phyloP scores from a whole-genome alignment of 2,329 filamentous ascomycete species.

The Colletotrichum lentis region DNA sequence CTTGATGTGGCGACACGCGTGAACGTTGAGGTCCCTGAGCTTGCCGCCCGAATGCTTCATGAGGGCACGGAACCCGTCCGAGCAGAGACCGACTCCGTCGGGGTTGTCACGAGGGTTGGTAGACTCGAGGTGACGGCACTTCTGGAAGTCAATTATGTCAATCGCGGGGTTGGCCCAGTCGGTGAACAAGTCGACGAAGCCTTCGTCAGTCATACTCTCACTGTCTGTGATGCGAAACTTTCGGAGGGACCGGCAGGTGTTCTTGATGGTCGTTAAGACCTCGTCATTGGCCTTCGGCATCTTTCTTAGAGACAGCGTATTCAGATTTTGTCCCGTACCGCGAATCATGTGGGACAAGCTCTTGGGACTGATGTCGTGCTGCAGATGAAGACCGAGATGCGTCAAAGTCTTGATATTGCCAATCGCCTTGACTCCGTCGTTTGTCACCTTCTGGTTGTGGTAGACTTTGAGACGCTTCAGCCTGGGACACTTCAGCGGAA shows the following conservation, averaged over 20 bases:
- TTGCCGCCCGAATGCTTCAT: slow-evolving; percentile 81
- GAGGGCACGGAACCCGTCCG: slow-evolving; percentile 77
- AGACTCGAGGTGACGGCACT: slow-evolving; percentile 80
- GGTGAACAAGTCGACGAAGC: slow-evolving; percentile 76
- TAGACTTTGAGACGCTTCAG: slow-evolving; percentile 81
- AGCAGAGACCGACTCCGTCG: slow-evolving; percentile 75
- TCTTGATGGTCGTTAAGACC: slow-evolving; percentile 75
- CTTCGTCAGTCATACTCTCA: slow-evolving; percentile 76
- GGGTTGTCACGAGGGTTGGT: slow-evolving; percentile 71
- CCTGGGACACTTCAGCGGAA: slow-evolving; percentile 71
- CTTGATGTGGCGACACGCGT: slow-evolving; percentile 84
- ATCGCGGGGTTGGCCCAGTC: slow-evolving; percentile 79
- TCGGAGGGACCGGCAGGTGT: slow-evolving; percentile 69
- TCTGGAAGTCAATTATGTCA: slow-evolving; percentile 75
- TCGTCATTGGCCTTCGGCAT: slow-evolving; percentile 73
- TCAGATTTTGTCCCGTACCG: slow-evolving; percentile 70
- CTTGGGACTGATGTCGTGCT: slow-evolving; percentile 63
- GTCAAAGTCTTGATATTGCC: slow-evolving; percentile 69
- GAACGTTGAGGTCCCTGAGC: slow-evolving; percentile 76
- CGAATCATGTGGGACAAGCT: slow-evolving; percentile 69
- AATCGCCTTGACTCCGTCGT: slow-evolving; percentile 71
- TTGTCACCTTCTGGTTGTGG: slow-evolving; percentile 78
- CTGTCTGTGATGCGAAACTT: slow-evolving; percentile 88
- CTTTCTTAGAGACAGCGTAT: slow-evolving; percentile 78
- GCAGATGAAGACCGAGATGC: slow-evolving; percentile 78